These are phyloP conservation scores for Botrytis tulipae DNA, from an alignment of 2,329 filamentous ascomycete species.

Conservation along the genomic window DNA sequence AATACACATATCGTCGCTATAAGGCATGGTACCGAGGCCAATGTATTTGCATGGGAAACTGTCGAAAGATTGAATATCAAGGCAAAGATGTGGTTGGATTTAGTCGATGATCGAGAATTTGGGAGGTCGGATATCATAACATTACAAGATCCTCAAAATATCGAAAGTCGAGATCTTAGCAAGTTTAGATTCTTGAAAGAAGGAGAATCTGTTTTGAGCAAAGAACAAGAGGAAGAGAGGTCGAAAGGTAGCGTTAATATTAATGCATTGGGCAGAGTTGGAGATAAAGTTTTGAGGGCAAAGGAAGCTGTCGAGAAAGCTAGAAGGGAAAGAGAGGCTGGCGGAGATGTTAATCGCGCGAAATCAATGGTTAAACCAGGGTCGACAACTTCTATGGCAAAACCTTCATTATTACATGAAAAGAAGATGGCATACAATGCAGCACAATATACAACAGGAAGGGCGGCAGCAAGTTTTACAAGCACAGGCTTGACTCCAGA, in stretches of 20 bases:
- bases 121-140: constrained; percentile 90
- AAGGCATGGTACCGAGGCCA: constrained; percentile 75
- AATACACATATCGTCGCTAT: constrained; percentile 96
- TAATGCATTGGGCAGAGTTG: constrained; percentile 72
- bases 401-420: constrained; percentile 50
- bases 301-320: constrained; percentile 93
- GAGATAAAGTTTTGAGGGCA: constrained; percentile 81
- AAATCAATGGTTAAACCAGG: constrained; percentile 42
- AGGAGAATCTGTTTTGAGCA: constrained; percentile 66
- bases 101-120: constrained; percentile 85
- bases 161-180: constrained; percentile 76
- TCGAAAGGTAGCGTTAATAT: constrained; percentile 72
- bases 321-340: constrained; percentile 66
- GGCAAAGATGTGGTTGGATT: constrained; percentile 89
- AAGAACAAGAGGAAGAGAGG: constrained; percentile 67
- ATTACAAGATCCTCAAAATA: constrained; percentile 90
- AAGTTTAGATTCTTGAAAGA: constrained; percentile 88
- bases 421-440: constrained; percentile 75
- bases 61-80: constrained; percentile 95
- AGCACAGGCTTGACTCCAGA: constrained; percentile 91
- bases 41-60: constrained; percentile 96
- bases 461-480: constrained; percentile 90
- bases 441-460: constrained; percentile 84
- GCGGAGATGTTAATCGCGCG: constrained; percentile 56
- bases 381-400: constrained; percentile 38